A percentile compares a stretch with the other conserved stretches of the same genome.
These are phyloP conservation scores for Domatiomyces globalis DNA, from an alignment of 2,329 filamentous ascomycete species.

Conservation along the genomic window DNA sequence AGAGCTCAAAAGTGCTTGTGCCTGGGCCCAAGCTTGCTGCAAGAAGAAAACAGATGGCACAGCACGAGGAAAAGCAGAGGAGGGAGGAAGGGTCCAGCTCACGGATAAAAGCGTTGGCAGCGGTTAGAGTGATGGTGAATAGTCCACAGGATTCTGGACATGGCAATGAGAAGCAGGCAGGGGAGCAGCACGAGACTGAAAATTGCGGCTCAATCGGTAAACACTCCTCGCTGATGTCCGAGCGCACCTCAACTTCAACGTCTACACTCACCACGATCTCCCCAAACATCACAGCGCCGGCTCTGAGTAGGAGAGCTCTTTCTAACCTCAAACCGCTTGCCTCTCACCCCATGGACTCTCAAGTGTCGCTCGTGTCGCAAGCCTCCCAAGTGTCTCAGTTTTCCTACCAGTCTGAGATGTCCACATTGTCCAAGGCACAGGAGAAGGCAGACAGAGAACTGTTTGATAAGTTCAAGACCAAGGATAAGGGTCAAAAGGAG, in stretches of 20 bases:
- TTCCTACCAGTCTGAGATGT: not conserved
- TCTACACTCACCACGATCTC: not conserved
- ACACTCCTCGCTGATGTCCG: not conserved
- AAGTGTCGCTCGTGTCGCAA: not conserved
- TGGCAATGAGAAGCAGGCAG: not conserved
- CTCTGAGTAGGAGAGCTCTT: not conserved
- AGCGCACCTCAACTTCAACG: not conserved
- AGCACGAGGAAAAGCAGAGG: not conserved
- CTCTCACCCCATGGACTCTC: not conserved
- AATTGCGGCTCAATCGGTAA: not conserved
- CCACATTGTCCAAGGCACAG: not conserved
- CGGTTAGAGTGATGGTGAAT: too few species aligned
- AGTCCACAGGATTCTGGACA: not conserved
- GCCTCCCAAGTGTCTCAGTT: not conserved
- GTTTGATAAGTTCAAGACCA: not conserved
- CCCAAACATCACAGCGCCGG: not conserved
- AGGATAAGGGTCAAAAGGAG: not conserved
- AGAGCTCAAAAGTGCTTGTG: constrained; percentile 11
- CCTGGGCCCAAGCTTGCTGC: constrained; percentile 7
- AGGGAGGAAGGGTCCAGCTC: not conserved
- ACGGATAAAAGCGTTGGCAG: not conserved
- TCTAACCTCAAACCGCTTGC: not conserved
- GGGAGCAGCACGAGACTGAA: not conserved
- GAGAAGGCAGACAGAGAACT: not conserved
- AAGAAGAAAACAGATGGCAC: constrained; percentile 2